Base-by-base conservation (phyloP, 2,329 filamentous ascomycete species). In the Macrophomina tecta region DNA sequence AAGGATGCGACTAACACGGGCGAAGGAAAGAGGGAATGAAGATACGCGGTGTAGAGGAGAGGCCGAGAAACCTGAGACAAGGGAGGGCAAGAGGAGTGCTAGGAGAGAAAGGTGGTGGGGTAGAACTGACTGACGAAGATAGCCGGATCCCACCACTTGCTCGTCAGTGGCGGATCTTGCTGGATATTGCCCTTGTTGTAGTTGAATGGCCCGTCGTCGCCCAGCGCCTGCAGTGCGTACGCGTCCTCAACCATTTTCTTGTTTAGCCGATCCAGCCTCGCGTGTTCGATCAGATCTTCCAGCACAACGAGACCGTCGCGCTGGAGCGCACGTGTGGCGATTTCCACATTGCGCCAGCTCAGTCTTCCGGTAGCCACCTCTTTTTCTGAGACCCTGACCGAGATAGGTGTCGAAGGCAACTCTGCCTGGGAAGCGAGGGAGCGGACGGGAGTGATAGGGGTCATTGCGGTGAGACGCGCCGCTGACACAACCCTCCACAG, bases 101-200 rank as follows among this genome's bases (percentile, higher is more conserved):
- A 14, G 7, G 8, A 46, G 56, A 8, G 4, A 12, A 11, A 23
- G 36, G 4, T 18, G 23, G 34, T 1, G 23, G 23, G 23, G 23
- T 23, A 23, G 12, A 8, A 69, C 78, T 61, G 74, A 87, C 86
- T 89, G 11, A 84, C 73, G 66, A 88, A 87, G 32, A 89, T 84
- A 0, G 72, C 69, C 8, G 72, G 69, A 36, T 65, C 71, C 61
- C 75, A 77, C 70, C 69, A 74, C 51, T 84, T 75, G 0, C 77
- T 75, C 0, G 83, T 81, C 2, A 85, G 81, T 0, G 85, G 86
- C 0, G 87, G 80, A 69, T 89, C 86, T 72, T 89, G 87, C 69
- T 89, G 87, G 40, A 89, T 78, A 69, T 89, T 90, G 1, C 85
- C 86, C 56, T 82, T 82, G 71, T 89, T 89, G 72, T 89, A 89